Evolutionary conservation across 129 eudicot genomes (phyloP).

Genomic region (Kitagawia praeruptora): DNA sequence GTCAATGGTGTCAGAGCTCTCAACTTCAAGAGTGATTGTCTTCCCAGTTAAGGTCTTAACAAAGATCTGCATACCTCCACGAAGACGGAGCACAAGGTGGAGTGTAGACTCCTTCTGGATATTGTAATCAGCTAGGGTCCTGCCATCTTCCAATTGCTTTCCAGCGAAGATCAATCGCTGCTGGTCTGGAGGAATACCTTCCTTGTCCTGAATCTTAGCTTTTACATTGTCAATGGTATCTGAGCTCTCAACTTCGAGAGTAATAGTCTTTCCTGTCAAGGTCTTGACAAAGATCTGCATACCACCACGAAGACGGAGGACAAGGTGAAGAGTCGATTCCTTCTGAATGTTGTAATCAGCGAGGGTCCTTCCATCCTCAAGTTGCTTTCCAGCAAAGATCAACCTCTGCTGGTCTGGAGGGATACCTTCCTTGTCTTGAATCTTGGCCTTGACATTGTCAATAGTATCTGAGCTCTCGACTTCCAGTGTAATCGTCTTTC

Average conservation of each 20-base stretch:
- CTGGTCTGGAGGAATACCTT: slow-evolving; percentile 37
- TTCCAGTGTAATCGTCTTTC: slow-evolving; percentile 30
- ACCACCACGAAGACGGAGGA: slow-evolving; percentile 35
- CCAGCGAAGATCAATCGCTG: slow-evolving; percentile 38
- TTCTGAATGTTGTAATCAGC: slow-evolving; percentile 40
- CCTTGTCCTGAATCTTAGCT: slow-evolving; percentile 39
- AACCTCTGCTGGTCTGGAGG: slow-evolving; percentile 36
- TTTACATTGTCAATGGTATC: slow-evolving; percentile 40
- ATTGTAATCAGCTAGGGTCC: slow-evolving; percentile 28
- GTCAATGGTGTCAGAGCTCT: slow-evolving; percentile 38
- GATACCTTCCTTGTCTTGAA: slow-evolving; percentile 35
- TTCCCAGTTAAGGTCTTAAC: slow-evolving; percentile 36
- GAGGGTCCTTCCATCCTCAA: slow-evolving; percentile 29
- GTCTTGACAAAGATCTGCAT: slow-evolving; percentile 45
- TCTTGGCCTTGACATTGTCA: slow-evolving; percentile 35
- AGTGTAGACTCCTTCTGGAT: slow-evolving; percentile 43
- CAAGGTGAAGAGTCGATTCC: slow-evolving; percentile 34
- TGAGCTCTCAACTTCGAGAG: slow-evolving; percentile 32
- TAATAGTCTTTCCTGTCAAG: slow-evolving; percentile 33
- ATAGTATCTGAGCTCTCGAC: slow-evolving; percentile 36
- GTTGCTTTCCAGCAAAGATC: slow-evolving; percentile 32
- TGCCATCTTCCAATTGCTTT: slow-evolving; percentile 30
- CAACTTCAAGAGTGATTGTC: slow-evolving; percentile 37
- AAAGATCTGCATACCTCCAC: slow-evolving; percentile 41
- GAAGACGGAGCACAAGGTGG: slow-evolving; percentile 15